Percentiles rank a stretch among this genome's conserved stretches.
These are phyloP conservation scores for Sporisorium scitamineum DNA, from an alignment of 1,284 basidiomycete species.

Conservation along the genomic window DNA sequence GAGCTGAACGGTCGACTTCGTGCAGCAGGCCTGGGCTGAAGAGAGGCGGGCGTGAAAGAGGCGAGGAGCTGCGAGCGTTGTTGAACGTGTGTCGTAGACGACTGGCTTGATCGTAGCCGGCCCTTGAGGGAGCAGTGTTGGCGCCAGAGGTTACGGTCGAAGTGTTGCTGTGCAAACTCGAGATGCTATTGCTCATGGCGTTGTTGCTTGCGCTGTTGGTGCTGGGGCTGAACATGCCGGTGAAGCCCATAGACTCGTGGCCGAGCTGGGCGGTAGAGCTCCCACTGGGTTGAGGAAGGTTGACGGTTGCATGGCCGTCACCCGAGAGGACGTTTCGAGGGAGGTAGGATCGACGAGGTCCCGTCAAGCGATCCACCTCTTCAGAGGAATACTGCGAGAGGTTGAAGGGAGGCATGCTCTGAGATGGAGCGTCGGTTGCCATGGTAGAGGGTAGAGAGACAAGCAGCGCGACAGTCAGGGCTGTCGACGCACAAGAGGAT, in stretches of 20 bases:
- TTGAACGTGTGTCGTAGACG: constrained; percentile 45
- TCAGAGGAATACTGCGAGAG: constrained; percentile 27
- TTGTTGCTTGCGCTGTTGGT: constrained; percentile 8
- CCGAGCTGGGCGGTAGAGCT: constrained; percentile 3
- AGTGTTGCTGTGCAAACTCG: constrained; percentile 24
- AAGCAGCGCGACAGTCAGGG: constrained; percentile 12
- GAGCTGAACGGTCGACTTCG: constrained; percentile 27
- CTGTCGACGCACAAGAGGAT: constrained; percentile 14
- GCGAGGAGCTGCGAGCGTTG: constrained; percentile 42
- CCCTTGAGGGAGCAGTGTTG: constrained; percentile 14
- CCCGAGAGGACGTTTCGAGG: constrained; percentile 23
- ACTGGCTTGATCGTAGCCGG: constrained; percentile 30
- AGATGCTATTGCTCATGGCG: constrained; percentile 38
- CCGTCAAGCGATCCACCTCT: constrained; percentile 17
- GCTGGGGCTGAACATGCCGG: constrained; percentile 1
- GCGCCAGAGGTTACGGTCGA: not conserved
- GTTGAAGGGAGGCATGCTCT: constrained; percentile 33
- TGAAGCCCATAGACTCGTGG: constrained; percentile 19
- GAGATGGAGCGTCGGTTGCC: constrained; percentile 25
- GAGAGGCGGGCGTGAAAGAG: constrained; percentile 39
- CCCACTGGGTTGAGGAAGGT: constrained; percentile 22
- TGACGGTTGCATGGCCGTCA: constrained; percentile 42
- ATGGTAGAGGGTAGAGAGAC: not conserved
- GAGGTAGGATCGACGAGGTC: constrained; percentile 14
- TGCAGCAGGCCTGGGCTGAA: constrained; percentile 44